Evolutionary conservation across 495 filamentous ascomycete genomes (phyloP).

Genomic region (Cercophora scortea): DNA sequence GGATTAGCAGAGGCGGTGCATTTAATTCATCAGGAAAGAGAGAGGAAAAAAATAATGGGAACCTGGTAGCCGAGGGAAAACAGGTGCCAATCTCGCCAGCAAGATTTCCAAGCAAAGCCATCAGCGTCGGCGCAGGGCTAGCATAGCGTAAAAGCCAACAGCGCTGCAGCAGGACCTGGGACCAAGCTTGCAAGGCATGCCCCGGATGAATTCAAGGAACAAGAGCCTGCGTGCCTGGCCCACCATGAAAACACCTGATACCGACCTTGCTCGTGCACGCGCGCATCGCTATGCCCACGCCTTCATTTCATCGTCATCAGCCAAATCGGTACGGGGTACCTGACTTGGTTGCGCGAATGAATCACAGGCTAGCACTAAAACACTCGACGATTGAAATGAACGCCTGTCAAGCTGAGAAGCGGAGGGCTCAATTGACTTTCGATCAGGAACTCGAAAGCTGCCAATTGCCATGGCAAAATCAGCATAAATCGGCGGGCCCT

Average conservation of each 20-base stretch:
- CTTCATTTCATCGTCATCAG: conserved; percentile 6
- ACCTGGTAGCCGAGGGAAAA: conserved; percentile 2
- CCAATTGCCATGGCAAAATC: no score
- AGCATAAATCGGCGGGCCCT: no score
- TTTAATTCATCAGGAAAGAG: background rate
- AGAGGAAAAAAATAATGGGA: background rate
- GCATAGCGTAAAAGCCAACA: no score
- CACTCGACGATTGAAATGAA: no score
- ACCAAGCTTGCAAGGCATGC: conserved; percentile 5
- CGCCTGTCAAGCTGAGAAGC: no score
- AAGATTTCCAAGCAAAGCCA: conserved; percentile 5
- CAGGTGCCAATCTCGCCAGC: conserved; percentile 8
- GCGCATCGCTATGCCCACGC: conserved; percentile 7
- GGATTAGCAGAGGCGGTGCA: no score
- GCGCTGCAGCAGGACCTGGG: background rate
- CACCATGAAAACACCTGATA: no score
- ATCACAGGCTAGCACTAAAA: no score
- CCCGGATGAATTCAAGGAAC: conserved; percentile 14
- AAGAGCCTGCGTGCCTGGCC: background rate
- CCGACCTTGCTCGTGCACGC: background rate
- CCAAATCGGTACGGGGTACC: no score
- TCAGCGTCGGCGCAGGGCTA: background rate
- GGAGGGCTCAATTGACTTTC: no score
- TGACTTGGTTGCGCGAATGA: no score
- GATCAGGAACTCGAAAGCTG: no score